Percentiles rank a stretch among this genome's conserved stretches.
These are phyloP conservation scores for Thielaviopsis populi DNA, from an alignment of 2,329 filamentous ascomycete species.

Conservation along the genomic window DNA sequence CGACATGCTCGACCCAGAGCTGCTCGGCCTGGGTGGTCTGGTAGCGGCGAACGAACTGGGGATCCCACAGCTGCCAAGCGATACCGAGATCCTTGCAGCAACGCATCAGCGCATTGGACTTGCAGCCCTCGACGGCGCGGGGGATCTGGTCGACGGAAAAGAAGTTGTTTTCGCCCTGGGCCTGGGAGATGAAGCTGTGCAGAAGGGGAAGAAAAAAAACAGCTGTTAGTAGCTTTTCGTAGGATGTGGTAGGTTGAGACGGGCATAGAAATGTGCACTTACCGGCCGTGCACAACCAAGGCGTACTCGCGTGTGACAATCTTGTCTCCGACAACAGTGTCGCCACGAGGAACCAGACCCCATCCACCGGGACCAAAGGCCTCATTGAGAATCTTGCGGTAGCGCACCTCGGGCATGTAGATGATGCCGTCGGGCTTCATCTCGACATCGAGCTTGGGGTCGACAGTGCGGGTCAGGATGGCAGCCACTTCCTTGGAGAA, in stretches of 20 bases:
- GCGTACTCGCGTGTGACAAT: conserved; percentile 83
- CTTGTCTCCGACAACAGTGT: conserved; percentile 70
- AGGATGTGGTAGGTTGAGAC: not conserved
- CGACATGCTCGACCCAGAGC: conserved; percentile 75
- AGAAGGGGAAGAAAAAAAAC: not conserved
- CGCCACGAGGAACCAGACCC: conserved; percentile 79
- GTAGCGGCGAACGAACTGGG: conserved; percentile 72
- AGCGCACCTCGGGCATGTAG: conserved; percentile 97
- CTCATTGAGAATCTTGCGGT: conserved; percentile 73
- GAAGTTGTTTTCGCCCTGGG: conserved; percentile 87
- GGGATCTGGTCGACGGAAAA: conserved; percentile 82
- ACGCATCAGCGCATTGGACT: conserved; percentile 92
- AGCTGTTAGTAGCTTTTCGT: not conserved
- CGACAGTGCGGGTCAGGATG: conserved; percentile 52
- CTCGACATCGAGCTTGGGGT: conserved; percentile 60
- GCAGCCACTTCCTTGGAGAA: conserved; percentile 57
- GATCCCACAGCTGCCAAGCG: conserved; percentile 92
- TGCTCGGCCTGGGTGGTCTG: conserved; percentile 61
- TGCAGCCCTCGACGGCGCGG: conserved; percentile 89
- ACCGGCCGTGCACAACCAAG: conserved; percentile 77
- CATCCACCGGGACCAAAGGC: conserved; percentile 92
- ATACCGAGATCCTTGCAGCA: conserved; percentile 97
- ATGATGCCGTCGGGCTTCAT: conserved; percentile 95
- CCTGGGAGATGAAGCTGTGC: conserved; percentile 70
- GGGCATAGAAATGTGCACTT: conserved; percentile 24